Conservation (phyloP, 2,329 filamentous ascomycete genomes). For the Grosmannia huntii region DNA sequence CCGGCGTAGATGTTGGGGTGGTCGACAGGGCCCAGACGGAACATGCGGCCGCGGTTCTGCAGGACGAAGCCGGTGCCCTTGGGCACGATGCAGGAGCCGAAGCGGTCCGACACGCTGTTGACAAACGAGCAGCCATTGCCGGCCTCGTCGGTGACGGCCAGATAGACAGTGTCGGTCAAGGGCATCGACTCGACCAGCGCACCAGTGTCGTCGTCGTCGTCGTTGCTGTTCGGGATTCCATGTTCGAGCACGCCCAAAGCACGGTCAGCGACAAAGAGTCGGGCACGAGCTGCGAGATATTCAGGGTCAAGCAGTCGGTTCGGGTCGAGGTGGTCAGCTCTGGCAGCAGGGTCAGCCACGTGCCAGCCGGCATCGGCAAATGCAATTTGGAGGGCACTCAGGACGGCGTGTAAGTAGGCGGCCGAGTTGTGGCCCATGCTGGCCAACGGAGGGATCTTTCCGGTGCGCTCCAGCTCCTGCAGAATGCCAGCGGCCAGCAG, state of each 20-base stretch:
- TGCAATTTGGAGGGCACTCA: slow-evolving; percentile 77
- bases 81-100: slow-evolving; percentile 80
- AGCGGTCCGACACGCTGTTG: slow-evolving; percentile 80
- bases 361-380: slow-evolving; percentile 86
- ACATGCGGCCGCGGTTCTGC: slow-evolving; percentile 82
- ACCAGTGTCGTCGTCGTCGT: neutral
- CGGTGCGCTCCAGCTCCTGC: slow-evolving; percentile 64
- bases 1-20: slow-evolving; percentile 74
- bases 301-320: slow-evolving; percentile 44
- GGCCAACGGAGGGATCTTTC: slow-evolving; percentile 57
- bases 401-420: slow-evolving; percentile 66
- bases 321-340: slow-evolving; percentile 14
- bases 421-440: slow-evolving; percentile 65
- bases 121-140: slow-evolving; percentile 93
- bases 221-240: neutral
- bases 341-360: slow-evolving; percentile 63
- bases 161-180: slow-evolving; percentile 86
- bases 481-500: slow-evolving; percentile 86
- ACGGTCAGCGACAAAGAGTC: slow-evolving; percentile 42
- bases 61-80: slow-evolving; percentile 76
- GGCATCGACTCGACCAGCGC: neutral
- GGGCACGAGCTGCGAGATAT: slow-evolving; percentile 60
- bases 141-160: slow-evolving; percentile 64
- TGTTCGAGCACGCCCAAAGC: slow-evolving; percentile 30
- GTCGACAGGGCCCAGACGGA: slow-evolving; percentile 47